Conservation (phyloP, 2,329 filamentous ascomycete genomes). For the Ophiocordyceps camponoti-rufipedis region DNA sequence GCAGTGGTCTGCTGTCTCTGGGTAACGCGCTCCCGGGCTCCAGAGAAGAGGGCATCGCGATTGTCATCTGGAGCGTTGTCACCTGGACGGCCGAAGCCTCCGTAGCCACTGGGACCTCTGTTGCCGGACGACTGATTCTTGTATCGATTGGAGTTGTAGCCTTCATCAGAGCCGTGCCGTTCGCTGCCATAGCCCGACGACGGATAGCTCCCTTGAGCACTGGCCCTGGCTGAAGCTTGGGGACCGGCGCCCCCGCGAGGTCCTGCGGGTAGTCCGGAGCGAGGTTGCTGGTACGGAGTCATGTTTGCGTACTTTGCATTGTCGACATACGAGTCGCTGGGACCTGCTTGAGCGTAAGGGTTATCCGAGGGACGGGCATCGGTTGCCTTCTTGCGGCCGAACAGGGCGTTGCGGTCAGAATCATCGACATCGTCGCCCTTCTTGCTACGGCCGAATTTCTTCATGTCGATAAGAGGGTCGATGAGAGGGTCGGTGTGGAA, state of each 20-base stretch:
- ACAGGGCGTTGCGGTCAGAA: constrained; percentile 29
- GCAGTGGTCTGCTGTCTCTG: constrained; percentile 14
- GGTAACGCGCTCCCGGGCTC: constrained; percentile 30
- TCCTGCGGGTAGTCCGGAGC: constrained; percentile 13
- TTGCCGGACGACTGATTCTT: constrained; percentile 11
- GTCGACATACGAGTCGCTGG: constrained; percentile 34
- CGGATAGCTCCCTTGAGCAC: constrained; percentile 6
- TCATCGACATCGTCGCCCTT: constrained; percentile 32
- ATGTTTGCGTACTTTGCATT: constrained; percentile 25
- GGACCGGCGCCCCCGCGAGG: constrained; percentile 5
- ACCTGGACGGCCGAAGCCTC: constrained; percentile 32
- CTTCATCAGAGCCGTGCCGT: constrained; percentile 29
- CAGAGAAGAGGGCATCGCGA: constrained; percentile 45
- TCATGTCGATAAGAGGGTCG: constrained; percentile 21
- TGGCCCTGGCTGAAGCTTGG: not conserved
- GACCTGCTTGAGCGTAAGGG: constrained; percentile 36
- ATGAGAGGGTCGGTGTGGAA: too few species aligned
- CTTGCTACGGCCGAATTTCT: constrained; percentile 41
- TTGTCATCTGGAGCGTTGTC: constrained; percentile 29
- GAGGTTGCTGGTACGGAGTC: constrained; percentile 26
- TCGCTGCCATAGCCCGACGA: constrained; percentile 32
- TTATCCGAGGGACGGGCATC: constrained; percentile 28
- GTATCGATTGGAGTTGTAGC: constrained; percentile 36
- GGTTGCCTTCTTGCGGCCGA: constrained; percentile 33
- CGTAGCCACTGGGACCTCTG: constrained; percentile 39